Base-by-base conservation (phyloP, 306 rosid genomes). In the Trifolium subterraneum region DNA sequence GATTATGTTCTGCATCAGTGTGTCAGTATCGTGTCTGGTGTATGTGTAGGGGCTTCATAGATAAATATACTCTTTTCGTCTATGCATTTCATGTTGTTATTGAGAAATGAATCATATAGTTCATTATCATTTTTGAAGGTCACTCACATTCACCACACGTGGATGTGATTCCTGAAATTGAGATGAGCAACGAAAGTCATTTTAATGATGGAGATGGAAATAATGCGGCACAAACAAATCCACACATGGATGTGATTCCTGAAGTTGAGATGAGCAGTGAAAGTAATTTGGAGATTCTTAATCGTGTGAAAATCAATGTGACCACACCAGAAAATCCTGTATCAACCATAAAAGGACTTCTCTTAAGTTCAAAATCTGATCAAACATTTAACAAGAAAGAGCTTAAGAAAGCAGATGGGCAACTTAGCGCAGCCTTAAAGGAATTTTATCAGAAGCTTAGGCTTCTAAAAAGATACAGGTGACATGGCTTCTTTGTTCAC, bases 391-490 rank as follows among this genome's bases (percentile, higher is more conserved):
- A 77, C 86, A 84, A 79, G 80, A 60, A 77, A 31, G 90, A 86
- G 79, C 80, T 90, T 71, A 84, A 29, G 78, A 89, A 80, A 67
- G 87, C 88, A 10, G 93, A 92, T 71, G 79, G 75, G 72, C 80
- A 76, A 60, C 82, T 92, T 74, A 76, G 79, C 38, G 41, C 10
- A 52, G 97, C 96, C 68, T 77, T 92, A 15, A 78, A 70, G 38
- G 90, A 85, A 78, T 89, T 92, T 58, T 73, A 92, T 71, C 72
- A 77, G 63, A 89, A 88, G 88, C 96, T 92, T 22, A 80, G 74
- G 63, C 92, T 92, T 72, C 79, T 89, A 12, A 92, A 90, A 74
- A 71, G 87, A 72, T 90, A 79, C 67, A 74, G 96, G 97, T 92
- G 69, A 51, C 35, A 62, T 71, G 38, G 22, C 18, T 19, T 77